Percentiles rank a stretch among this genome's conserved stretches.
These are phyloP conservation scores for Phytopythium helicoides DNA, from an alignment of 352 stramenopile genomes.

Conservation along the genomic window DNA sequence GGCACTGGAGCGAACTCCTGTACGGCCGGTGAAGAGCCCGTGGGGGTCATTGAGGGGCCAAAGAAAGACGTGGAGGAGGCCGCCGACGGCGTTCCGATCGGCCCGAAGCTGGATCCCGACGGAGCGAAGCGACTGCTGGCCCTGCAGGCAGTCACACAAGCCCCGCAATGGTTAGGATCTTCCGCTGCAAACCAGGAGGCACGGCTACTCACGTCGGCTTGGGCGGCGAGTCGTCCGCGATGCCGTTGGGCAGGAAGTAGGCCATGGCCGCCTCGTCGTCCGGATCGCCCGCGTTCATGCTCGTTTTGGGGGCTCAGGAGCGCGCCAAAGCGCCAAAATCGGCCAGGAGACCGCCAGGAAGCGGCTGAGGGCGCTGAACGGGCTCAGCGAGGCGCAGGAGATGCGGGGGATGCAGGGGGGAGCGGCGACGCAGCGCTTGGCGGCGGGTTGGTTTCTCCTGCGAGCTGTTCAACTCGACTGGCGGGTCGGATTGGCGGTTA, in stretches of 20 bases:
- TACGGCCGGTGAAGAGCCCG: slow-evolving; percentile 11
- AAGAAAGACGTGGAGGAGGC: slow-evolving; percentile 14
- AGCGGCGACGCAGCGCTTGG: too few relatives aligned
- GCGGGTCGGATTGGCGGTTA: too few relatives aligned
- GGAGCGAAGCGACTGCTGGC: slow-evolving; percentile 1
- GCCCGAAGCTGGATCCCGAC: slow-evolving; percentile 32
- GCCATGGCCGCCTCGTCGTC: slow-evolving; percentile 64
- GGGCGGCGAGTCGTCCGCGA: slow-evolving; percentile 77
- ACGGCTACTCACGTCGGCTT: slow-evolving; percentile 52
- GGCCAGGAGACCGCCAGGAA: too few relatives aligned
- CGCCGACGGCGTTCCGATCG: slow-evolving; percentile 21
- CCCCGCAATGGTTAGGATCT: too few relatives aligned
- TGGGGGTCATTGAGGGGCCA: slow-evolving; percentile 2
- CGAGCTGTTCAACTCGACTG: too few relatives aligned
- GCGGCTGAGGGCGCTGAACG: too few relatives aligned
- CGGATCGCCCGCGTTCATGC: slow-evolving; percentile 37
- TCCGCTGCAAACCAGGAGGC: too few relatives aligned
- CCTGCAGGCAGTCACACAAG: background rate
- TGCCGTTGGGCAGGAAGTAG: slow-evolving; percentile 86
- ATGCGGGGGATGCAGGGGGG: too few relatives aligned
- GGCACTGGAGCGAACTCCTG: slow-evolving; percentile 15
- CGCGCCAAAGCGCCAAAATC: slow-evolving; percentile 3
- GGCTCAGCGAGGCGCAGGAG: too few relatives aligned
- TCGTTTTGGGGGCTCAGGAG: background rate
- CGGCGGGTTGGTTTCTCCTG: too few relatives aligned